Evolutionary conservation across 2,329 filamentous ascomycete genomes (phyloP), one percentile per base, ranked within the genome.

Genomic region (Fusarium lyarnte): DNA sequence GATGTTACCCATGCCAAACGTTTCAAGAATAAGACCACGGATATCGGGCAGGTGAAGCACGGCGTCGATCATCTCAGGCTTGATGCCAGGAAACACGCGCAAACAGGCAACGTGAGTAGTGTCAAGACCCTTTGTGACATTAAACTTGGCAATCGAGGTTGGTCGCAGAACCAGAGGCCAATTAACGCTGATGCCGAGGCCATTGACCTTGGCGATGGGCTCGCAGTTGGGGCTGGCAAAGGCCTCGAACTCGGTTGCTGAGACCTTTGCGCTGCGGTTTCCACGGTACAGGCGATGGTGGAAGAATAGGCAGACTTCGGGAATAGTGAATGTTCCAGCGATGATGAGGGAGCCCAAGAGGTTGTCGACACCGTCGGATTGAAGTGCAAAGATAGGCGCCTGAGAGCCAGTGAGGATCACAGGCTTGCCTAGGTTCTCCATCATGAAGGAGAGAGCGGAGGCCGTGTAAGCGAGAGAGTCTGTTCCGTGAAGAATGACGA

Each of bases 241-340:
- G 11, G 94, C 95, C 63, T 93, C 91, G 79, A 97, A 97, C 59
- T 93, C 90, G 65, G 93, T 93, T 10, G 94, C 93, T 19, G 94
- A 95, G 36, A 97, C 90, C 81, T 98, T 98, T 70, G 93, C 96
- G 14, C 93, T 91, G 66, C 95, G 87, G 82, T 97, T 97, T 21
- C 95, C 95, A 31, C 95, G 90, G 83, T 95, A 97, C 25, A 98
- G 88, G 74, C 91, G 94, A 84, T 97, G 93, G 82, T 96, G 94
- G 86, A 98, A 98, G 85, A 97, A 97, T 39, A 98, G 87, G 79
- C 94, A 95, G 58, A 98, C 95, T 81, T 97, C 95, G 1, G 95
- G 94, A 64, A 98, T 94, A 84, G 94, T 93, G 79, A 97, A 97
- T 67, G 96, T 96, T 38, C 94, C 94, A 6, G 95, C 95, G 62